These are phyloP conservation scores for Venturia asperata DNA, from an alignment of 2,329 filamentous ascomycete species.

Conservation along the genomic window DNA sequence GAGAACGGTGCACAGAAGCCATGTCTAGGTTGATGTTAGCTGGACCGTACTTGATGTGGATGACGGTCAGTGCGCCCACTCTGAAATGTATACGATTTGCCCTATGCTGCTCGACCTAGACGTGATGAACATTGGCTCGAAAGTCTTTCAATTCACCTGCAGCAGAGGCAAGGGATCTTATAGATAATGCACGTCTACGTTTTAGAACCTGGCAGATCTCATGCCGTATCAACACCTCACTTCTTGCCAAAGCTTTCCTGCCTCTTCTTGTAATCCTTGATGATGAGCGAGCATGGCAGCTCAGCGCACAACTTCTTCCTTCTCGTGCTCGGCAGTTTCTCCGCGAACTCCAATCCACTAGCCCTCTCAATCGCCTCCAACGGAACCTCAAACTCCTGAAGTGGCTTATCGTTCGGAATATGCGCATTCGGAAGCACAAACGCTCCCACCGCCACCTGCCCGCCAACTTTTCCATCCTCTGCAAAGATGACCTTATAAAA, in stretches of 20 bases:
- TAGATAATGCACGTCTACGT: background rate
- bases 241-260: constrained; percentile 40
- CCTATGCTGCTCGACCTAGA: too few relatives aligned
- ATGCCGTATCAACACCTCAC: background rate
- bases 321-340: constrained; percentile 64
- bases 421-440: constrained; percentile 90
- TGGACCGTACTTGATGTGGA: too few relatives aligned
- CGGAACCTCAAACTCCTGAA: constrained; percentile 90
- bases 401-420: constrained; percentile 80
- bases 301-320: constrained; percentile 79
- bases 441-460: constrained; percentile 80
- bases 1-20: too few relatives aligned
- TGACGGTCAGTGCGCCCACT: too few relatives aligned
- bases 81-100: too few relatives aligned
- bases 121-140: too few relatives aligned
- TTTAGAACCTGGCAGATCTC: background rate
- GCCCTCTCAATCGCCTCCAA: constrained; percentile 88
- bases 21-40: too few relatives aligned
- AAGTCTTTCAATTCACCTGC: too few relatives aligned
- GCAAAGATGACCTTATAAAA: constrained; percentile 99
- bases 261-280: constrained; percentile 67
- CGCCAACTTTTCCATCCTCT: constrained; percentile 63
- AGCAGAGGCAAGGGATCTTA: background rate
- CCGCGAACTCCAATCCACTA: constrained; percentile 83
- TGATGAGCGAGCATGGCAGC: constrained; percentile 71